A percentile compares a stretch with the other conserved stretches of the same genome.
Conservation (phyloP, 2,329 filamentous ascomycete species). For the Alternaria sp. region DNA sequence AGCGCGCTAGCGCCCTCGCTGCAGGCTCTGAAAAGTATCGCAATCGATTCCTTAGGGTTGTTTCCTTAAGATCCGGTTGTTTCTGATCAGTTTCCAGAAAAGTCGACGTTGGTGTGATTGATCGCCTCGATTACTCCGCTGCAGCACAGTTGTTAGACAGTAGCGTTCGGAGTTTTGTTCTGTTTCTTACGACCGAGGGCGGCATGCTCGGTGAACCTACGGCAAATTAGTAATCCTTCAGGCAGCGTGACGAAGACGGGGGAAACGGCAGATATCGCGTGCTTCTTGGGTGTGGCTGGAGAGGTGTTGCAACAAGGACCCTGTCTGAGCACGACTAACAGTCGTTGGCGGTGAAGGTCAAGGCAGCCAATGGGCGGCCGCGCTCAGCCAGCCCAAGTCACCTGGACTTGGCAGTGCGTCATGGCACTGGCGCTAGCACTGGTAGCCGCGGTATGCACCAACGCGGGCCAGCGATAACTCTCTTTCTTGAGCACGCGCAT, state of each 20-base stretch:
- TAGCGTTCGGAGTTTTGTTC: not conserved
- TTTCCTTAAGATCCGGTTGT: too few species aligned
- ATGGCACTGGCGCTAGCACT: slow-evolving; percentile 11
- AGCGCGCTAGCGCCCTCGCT: too few species aligned
- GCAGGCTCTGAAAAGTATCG: too few species aligned
- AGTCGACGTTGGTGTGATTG: too few species aligned
- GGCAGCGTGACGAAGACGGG: slow-evolving; percentile 1
- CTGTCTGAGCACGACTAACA: slow-evolving; percentile 4
- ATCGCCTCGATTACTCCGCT: slow-evolving; percentile 1
- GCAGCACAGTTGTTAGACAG: not conserved
- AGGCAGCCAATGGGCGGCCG: slow-evolving; percentile 4
- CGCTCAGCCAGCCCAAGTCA: slow-evolving; percentile 3
- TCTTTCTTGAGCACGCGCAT: slow-evolving; percentile 16
- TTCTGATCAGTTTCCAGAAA: too few species aligned
- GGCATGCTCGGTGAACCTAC: not conserved
- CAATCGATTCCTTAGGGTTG: too few species aligned
- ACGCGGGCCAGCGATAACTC: slow-evolving; percentile 8
- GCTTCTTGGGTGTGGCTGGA: slow-evolving; percentile 11
- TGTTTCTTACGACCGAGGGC: not conserved
- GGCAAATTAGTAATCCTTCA: not conserved
- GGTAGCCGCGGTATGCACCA: slow-evolving; percentile 18
- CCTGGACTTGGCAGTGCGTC: slow-evolving; percentile 18
- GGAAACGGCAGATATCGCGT: slow-evolving; percentile 9
- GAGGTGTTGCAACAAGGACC: slow-evolving; percentile 9
- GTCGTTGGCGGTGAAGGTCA: slow-evolving; percentile 10